Evolutionary conservation across 164 flowering plant genomes (phyloP), one percentile per base, ranked within the genome.

Genomic region (Aristolochia californica): DNA sequence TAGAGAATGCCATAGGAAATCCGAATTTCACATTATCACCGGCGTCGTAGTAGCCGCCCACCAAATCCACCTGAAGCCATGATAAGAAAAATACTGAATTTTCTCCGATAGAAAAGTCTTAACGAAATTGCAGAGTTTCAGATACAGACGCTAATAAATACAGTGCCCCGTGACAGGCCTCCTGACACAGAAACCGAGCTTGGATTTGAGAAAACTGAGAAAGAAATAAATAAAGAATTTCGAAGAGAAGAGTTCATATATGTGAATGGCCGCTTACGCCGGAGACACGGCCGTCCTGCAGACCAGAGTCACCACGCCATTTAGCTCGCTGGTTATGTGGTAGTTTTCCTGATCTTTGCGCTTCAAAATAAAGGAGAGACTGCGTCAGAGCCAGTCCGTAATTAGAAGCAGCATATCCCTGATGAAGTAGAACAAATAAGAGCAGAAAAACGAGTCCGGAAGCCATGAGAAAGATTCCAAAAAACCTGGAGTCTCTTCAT

Each of bases 1-100:
- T 45, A 2, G 84, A 74, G 71, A 66, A 82, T 5, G 84, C 84
- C 74, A 73, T 52, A 0, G 87, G 79, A 49, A 82, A 68, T 17
- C 83, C 83, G 38, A 83, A 77, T 63, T 83, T 83, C 48, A 83
- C 77, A 20, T 83, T 77, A 77, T 82, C 84, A 0, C 87, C 84
- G 2, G 87, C 71, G 43, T 82, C 87, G 23, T 78, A 78, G 62
- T 83, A 83, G 17, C 84, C 88, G 55, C 88, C 85, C 9, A 43
- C 62, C 4, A 83, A 75, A 72, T 83, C 70, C 65, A 75, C 43
- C 88, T 83, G 61, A 48, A 47, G 5, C 9, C 18, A 18, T n/a
- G n/a, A n/a, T n/a, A n/a, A n/a, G n/a, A n/a, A n/a, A n/a, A n/a
- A n/a, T n/a, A n/a, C n/a, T n/a, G n/a, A n/a, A n/a, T n/a, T n/a